Evolutionary conservation across 1,139 yeast genomes (phyloP), one percentile per base, ranked within the genome.

Genomic region (Blastobotrys capitulatus): DNA sequence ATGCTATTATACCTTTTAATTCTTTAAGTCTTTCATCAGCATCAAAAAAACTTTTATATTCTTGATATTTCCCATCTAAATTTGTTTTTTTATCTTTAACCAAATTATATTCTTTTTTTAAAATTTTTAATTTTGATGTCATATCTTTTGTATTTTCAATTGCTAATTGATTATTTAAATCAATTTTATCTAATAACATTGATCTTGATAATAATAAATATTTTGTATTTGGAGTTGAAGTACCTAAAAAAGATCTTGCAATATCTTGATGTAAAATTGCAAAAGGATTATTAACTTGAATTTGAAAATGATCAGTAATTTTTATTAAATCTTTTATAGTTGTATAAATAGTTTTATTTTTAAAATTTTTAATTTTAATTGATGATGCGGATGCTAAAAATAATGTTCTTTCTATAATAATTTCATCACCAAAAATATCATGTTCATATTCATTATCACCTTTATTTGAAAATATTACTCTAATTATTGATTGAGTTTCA

Each of bases 251-350:
- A 22, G 92, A 86, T 57, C 96, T 77, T 1, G 99, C 98, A 53
- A 84, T 86, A 60, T 94, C 97, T 65, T 94, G 99, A 0, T 96
- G 87, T 47, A 94, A 72, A 59, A 94, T 86, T 1, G 96, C 88
- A 77, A 94, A 80, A 6, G 97, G 97, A 60, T 94, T 94, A 59
- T 85, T 94, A 19, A 92, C 83, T 2, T 89, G 82, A 44, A 92
- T 83, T 42, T 85, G 81, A 62, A 85, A 88, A 54, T 76, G 78
- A 55, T 79, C 80, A 39, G 89, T 68, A 8, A 92, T 83, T 12
- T 77, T 78, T 54, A 82, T 88, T 35, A 92, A 68, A 7, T 81
- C 85, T 22, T 76, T 71, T 53, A 82, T 83, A 59, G 82, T 85
- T 9, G 71, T 73, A 2, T 88, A 79, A 0, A 86, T 66, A 1